Percentiles rank a stretch among this genome's conserved stretches.
These are phyloP conservation scores for Laguncularia racemosa DNA, from an alignment of 345 rosid genomes.

Conservation along the genomic window DNA sequence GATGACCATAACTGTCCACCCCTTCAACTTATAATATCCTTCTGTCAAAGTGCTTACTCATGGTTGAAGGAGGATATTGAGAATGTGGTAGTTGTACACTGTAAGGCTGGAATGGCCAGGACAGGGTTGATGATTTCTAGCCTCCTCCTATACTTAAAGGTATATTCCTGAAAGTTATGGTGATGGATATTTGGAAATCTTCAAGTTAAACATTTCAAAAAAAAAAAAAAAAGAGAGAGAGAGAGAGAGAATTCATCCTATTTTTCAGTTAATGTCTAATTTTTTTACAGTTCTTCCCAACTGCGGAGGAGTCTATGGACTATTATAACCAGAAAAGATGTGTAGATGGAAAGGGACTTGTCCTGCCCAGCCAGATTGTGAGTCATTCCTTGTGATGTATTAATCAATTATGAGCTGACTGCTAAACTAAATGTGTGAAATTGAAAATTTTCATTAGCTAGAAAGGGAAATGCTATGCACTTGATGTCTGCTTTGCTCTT, in stretches of 20 bases:
- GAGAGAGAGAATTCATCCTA: too few species aligned
- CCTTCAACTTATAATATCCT: conserved; percentile 69
- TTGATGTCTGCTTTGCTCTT: too few species aligned
- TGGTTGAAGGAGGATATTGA: conserved; percentile 97
- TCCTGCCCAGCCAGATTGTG: conserved; percentile 95
- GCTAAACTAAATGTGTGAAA: not conserved
- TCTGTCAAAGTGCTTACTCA: conserved; percentile 87
- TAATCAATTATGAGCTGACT: conserved; percentile 9
- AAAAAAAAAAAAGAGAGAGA: too few species aligned
- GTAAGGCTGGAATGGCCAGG: conserved; percentile 97
- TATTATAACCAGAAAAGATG: conserved; percentile 95
- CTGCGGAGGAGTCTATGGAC: conserved; percentile 80
- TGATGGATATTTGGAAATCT: too few species aligned
- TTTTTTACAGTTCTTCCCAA: conserved; percentile 70
- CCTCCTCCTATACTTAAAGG: conserved; percentile 87
- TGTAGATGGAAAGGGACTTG: conserved; percentile 80
- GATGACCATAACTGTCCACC: conserved; percentile 96
- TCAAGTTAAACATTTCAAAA: too few species aligned
- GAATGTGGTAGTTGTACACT: conserved; percentile 95
- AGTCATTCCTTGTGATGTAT: conserved; percentile 16
- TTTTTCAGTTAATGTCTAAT: too few species aligned
- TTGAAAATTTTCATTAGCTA: not conserved
- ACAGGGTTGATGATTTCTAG: conserved; percentile 94
- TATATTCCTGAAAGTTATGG: conserved; percentile 6
- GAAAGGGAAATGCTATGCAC: too few species aligned